These are phyloP conservation scores for Ogataea pignaliae DNA, from an alignment of 805 yeast genomes.

Conservation along the genomic window DNA sequence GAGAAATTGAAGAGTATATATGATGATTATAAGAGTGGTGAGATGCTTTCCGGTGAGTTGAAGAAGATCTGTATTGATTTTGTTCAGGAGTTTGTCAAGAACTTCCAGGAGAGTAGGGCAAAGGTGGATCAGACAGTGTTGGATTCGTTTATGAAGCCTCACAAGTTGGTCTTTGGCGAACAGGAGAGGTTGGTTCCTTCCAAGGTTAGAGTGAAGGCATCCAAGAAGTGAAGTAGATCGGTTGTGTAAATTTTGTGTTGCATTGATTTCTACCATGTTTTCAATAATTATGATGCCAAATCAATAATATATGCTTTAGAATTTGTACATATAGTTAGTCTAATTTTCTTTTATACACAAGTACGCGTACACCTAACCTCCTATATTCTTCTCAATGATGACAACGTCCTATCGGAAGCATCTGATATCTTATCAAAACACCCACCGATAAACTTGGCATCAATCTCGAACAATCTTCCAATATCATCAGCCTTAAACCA, in stretches of 20 bases:
- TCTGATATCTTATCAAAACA: slow-evolving; percentile 9
- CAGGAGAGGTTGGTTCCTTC: slow-evolving; percentile 70
- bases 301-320: no score
- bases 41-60: slow-evolving; percentile 86
- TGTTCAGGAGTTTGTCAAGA: slow-evolving; percentile 72
- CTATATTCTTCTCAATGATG: slow-evolving; percentile 11
- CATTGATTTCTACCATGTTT: neutral
- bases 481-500: slow-evolving; percentile 18
- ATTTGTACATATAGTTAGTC: no score
- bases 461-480: slow-evolving; percentile 19
- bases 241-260: neutral
- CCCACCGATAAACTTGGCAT: slow-evolving; percentile 6
- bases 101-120: slow-evolving; percentile 76
- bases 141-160: slow-evolving; percentile 76
- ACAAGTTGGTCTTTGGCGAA: slow-evolving; percentile 70
- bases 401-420: slow-evolving; percentile 12
- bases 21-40: slow-evolving; percentile 71
- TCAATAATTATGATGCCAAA: neutral
- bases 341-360: no score
- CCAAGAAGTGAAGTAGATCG: slow-evolving; percentile 15
- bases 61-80: slow-evolving; percentile 80
- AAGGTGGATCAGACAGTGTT: slow-evolving; percentile 58
- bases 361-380: no score
- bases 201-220: slow-evolving; percentile 48
- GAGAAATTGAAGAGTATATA: slow-evolving; percentile 60